These are phyloP conservation scores for Reutealis trisperma DNA, from an alignment of 345 rosid genomes.

Conservation along the genomic window DNA sequence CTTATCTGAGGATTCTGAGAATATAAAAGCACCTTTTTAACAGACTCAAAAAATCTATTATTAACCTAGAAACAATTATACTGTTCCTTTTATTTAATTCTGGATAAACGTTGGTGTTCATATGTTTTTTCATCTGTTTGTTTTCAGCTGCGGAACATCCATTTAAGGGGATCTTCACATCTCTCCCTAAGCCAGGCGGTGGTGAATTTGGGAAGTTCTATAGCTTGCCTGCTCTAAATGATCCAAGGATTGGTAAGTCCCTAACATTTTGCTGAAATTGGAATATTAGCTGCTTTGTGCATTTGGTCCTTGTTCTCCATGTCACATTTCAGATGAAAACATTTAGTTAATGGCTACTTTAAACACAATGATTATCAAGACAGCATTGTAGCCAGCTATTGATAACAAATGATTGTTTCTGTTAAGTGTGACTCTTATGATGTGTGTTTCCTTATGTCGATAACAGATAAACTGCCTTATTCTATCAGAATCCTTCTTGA, in stretches of 20 bases:
- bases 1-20: background rate
- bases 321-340: background rate
- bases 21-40: too few species aligned
- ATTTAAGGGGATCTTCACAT: slow-evolving; percentile 69
- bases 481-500: slow-evolving; percentile 93
- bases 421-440: background rate
- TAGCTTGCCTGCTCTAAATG: slow-evolving; percentile 88
- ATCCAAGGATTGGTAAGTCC: slow-evolving; percentile 84
- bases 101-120: background rate
- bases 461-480: slow-evolving; percentile 82
- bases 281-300: background rate
- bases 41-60: background rate
- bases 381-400: background rate
- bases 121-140: slow-evolving; percentile 3
- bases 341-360: background rate
- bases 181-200: slow-evolving; percentile 92
- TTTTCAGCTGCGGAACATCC: slow-evolving; percentile 90
- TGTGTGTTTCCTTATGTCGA: slow-evolving; percentile 13
- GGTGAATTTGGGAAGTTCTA: slow-evolving; percentile 95
- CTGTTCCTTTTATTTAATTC: background rate
- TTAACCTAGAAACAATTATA: too few species aligned
- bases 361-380: background rate
- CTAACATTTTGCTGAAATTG: background rate
- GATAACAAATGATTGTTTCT: background rate
- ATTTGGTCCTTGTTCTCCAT: background rate